Evolutionary conservation across 257 asterid genomes (phyloP).

Genomic region (Scutellaria minor): DNA sequence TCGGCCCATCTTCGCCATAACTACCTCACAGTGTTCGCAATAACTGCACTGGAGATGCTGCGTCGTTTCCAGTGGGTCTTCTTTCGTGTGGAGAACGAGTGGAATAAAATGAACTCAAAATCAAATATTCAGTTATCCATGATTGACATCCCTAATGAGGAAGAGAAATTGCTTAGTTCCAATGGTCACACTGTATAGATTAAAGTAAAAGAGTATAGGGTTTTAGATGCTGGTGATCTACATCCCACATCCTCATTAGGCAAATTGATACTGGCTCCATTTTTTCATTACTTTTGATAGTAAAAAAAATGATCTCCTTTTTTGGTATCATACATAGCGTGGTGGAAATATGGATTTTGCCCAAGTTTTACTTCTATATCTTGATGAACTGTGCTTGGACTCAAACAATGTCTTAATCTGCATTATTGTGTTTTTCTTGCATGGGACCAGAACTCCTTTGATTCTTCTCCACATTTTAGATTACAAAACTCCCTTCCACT

Average conservation of each 20-base stretch:
- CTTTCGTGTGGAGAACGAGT: conserved; percentile 94
- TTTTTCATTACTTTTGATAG: conserved; percentile 23
- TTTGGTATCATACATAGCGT: conserved; percentile 18
- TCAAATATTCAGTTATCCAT: conserved; percentile 53
- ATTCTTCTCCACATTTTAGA: too few species aligned
- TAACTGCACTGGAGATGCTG: conserved; percentile 78
- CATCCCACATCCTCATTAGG: conserved; percentile 27
- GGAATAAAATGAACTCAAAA: conserved; percentile 72
- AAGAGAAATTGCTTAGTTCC: conserved; percentile 67
- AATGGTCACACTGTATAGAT: conserved; percentile 66
- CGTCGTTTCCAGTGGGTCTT: conserved; percentile 96
- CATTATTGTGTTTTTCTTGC: conserved; percentile 2
- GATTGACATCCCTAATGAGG: conserved; percentile 62
- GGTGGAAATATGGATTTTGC: background rate
- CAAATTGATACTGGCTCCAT: conserved; percentile 29
- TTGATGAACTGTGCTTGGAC: background rate
- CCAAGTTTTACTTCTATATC: background rate
- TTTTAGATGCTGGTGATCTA: conserved; percentile 36
- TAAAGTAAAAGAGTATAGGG: conserved; percentile 8
- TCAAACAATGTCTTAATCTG: background rate
- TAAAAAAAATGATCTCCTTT: background rate
- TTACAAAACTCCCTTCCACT: too few species aligned
- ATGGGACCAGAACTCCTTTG: background rate
- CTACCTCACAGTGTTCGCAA: conserved; percentile 70
- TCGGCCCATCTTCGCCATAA: conserved; percentile 98